Percentiles rank a stretch among this genome's conserved stretches.
These are phyloP conservation scores for Quercus phellos DNA, from an alignment of 331 rosid genomes.

Conservation along the genomic window DNA sequence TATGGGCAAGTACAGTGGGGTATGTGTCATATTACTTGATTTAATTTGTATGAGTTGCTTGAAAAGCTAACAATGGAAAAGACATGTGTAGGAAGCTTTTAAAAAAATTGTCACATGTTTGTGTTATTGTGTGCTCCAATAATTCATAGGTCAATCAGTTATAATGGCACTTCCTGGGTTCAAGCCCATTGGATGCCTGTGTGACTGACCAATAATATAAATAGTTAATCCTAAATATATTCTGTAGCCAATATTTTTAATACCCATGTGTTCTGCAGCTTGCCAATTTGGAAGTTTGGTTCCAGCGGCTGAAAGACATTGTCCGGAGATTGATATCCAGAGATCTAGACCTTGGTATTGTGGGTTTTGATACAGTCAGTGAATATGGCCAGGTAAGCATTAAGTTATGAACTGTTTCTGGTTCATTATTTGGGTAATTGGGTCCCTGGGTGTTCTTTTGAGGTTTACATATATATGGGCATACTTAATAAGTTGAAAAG, in stretches of 20 bases:
- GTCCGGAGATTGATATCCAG: conserved; percentile 76
- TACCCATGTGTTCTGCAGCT: conserved; percentile 38
- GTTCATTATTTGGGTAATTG: neutral
- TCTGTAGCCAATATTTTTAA: neutral
- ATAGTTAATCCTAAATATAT: neutral
- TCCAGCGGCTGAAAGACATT: conserved; percentile 84
- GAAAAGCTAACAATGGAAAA: neutral
- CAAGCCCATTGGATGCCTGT: no score
- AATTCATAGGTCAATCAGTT: no score
- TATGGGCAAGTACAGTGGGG: no score
- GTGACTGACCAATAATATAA: no score
- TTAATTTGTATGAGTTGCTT: neutral
- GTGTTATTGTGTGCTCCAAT: no score
- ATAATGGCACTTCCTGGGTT: no score
- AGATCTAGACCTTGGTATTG: conserved; percentile 90
- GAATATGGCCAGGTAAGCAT: conserved; percentile 72
- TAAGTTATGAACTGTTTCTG: neutral
- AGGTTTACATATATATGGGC: no score
- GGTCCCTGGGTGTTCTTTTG: neutral
- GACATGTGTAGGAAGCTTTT: neutral
- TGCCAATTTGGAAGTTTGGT: conserved; percentile 83
- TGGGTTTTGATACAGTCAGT: conserved; percentile 71
- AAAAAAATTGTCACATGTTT: neutral
- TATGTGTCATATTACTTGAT: neutral
- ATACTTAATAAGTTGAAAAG: no score